Percentiles rank a stretch among this genome's conserved stretches.
These are phyloP conservation scores for Mycena indigotica DNA, from an alignment of 768 basidiomycete genomes.

Conservation along the genomic window DNA sequence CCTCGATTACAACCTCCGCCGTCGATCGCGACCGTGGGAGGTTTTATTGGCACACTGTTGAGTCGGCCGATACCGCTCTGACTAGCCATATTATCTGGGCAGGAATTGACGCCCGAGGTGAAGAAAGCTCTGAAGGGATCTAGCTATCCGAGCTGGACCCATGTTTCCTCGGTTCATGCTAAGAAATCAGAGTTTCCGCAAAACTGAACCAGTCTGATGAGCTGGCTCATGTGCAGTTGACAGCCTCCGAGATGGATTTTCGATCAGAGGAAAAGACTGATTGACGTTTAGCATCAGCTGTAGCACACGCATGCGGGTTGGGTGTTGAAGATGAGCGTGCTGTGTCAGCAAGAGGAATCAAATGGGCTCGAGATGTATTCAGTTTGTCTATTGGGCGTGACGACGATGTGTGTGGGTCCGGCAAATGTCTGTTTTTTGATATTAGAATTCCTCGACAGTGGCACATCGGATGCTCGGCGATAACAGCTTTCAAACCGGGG, in stretches of 20 bases:
- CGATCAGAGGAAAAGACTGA: not conserved
- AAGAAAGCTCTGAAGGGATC: too few species aligned
- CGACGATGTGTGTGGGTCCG: not conserved
- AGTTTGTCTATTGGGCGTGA: not conserved
- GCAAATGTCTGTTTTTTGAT: too few species aligned
- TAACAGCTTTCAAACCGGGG: not conserved
- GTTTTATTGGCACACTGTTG: too few species aligned
- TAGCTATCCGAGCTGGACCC: too few species aligned
- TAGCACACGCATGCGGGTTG: not conserved
- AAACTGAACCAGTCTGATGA: not conserved
- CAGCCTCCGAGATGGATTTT: not conserved
- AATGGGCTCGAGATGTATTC: not conserved
- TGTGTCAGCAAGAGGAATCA: not conserved
- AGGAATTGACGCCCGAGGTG: too few species aligned
- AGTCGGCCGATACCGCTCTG: too few species aligned
- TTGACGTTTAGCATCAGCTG: too few species aligned
- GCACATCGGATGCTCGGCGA: constrained; percentile 1
- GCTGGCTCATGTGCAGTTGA: not conserved
- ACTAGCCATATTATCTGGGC: too few species aligned
- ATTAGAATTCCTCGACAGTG: constrained; percentile 1
- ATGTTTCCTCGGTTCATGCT: too few species aligned
- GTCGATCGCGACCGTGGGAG: not conserved
- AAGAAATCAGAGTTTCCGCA: too few species aligned
- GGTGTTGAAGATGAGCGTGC: not conserved
- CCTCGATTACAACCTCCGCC: not conserved